Evolutionary conservation across 345 rosid genomes (phyloP).

Genomic region (Clarkia xantiana): DNA sequence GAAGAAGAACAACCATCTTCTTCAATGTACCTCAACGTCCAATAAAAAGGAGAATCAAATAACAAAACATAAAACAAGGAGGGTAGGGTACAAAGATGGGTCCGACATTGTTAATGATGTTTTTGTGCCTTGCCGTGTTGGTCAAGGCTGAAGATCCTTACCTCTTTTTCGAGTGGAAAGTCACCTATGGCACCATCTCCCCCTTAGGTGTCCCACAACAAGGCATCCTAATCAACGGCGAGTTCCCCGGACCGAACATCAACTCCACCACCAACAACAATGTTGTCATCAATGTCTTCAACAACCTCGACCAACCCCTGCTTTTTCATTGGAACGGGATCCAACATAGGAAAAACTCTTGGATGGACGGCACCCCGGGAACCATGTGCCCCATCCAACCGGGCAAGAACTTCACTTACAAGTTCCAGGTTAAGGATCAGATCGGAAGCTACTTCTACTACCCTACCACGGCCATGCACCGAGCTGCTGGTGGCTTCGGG

Average conservation of each 20-base stretch:
- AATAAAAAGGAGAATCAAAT: too few relatives aligned
- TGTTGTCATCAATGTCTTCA: constrained; percentile 13
- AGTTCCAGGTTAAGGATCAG: constrained; percentile 21
- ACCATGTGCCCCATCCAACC: constrained; percentile 19
- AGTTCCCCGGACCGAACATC: constrained; percentile 15
- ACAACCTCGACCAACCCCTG: constrained; percentile 13
- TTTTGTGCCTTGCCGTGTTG: constrained; percentile 7
- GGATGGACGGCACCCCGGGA: constrained; percentile 17
- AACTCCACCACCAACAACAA: constrained; percentile 21
- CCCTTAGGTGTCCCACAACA: constrained; percentile 12
- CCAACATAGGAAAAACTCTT: constrained; percentile 14
- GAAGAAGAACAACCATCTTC: constrained; percentile 7
- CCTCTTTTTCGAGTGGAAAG: constrained; percentile 10
- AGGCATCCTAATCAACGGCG: constrained; percentile 13
- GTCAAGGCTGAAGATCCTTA: constrained; percentile 11
- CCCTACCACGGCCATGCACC: constrained; percentile 11
- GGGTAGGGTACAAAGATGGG: constrained; percentile 4
- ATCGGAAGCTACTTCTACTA: constrained; percentile 15
- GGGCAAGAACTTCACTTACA: constrained; percentile 13
- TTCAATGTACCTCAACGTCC: neutral
- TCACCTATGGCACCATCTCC: constrained; percentile 11
- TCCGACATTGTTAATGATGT: constrained; percentile 4
- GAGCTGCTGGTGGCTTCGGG: constrained; percentile 9
- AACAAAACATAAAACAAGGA: neutral
- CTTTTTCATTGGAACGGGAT: constrained; percentile 10